Percentiles rank a stretch among this genome's conserved stretches.
Conservation (phyloP, 768 basidiomycete genomes). For the Glaciozyma martinii region DNA sequence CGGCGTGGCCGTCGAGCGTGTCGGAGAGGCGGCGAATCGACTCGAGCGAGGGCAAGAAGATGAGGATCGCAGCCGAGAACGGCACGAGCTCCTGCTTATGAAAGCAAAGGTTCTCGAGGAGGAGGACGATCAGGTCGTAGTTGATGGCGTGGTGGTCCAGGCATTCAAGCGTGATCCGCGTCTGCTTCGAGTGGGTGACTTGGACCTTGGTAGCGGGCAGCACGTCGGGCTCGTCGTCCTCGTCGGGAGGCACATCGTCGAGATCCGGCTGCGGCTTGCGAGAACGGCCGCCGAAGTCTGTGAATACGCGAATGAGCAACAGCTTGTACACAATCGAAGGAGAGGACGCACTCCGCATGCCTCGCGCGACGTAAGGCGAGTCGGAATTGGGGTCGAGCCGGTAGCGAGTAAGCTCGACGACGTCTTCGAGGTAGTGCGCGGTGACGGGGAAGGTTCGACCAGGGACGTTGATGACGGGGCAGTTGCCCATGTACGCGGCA, state of each 20-base stretch:
- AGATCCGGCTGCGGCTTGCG: constrained; percentile 52
- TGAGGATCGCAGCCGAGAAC: constrained; percentile 70
- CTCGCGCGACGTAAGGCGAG: constrained; percentile 55
- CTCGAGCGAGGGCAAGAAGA: constrained; percentile 91
- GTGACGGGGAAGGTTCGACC: constrained; percentile 93
- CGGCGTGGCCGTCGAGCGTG: constrained; percentile 61
- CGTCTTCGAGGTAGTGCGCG: constrained; percentile 78
- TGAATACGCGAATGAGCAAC: not conserved
- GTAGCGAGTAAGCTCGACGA: constrained; percentile 57
- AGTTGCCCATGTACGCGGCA: constrained; percentile 73
- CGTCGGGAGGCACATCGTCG: constrained; percentile 46
- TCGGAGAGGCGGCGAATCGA: constrained; percentile 87
- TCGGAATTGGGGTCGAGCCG: constrained; percentile 30
- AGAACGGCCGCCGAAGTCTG: constrained; percentile 18
- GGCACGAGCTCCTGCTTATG: constrained; percentile 37
- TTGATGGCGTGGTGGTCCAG: constrained; percentile 82
- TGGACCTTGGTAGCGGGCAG: not conserved
- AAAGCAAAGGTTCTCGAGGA: constrained; percentile 77
- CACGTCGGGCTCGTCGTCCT: constrained; percentile 44
- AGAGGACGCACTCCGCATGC: constrained; percentile 18
- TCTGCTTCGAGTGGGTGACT: constrained; percentile 42
- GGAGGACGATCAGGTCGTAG: constrained; percentile 74
- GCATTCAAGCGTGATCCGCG: constrained; percentile 67
- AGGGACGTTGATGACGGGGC: constrained; percentile 73
- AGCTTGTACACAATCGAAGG: not conserved